Conservation (phyloP, 495 filamentous ascomycete species). For the Terfezia claveryi region DNA sequence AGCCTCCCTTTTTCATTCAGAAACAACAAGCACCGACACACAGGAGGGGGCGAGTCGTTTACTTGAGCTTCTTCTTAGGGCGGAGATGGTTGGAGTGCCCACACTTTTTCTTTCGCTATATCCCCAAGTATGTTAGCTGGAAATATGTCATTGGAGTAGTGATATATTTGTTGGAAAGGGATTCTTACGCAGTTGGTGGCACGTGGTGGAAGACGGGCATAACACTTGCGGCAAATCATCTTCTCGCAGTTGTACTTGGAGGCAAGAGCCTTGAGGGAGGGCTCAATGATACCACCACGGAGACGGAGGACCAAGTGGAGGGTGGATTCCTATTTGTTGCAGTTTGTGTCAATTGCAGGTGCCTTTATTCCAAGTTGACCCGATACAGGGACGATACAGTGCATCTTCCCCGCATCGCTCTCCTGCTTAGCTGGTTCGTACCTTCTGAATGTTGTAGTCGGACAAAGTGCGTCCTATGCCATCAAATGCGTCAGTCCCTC, state of each 20-base stretch:
- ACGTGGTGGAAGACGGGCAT: slow-evolving; percentile 91
- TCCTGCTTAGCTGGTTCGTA: slow-evolving; percentile 24
- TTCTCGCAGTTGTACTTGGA: slow-evolving; percentile 99
- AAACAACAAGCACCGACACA: no score
- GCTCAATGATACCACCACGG: slow-evolving; percentile 98
- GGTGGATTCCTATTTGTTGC: slow-evolving; percentile 63
- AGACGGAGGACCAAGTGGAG: slow-evolving; percentile 98
- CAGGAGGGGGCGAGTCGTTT: slow-evolving; percentile 27
- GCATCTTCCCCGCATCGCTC: background rate
- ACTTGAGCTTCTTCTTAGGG: slow-evolving; percentile 99
- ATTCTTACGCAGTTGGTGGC: slow-evolving; percentile 67
- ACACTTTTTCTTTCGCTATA: slow-evolving; percentile 82
- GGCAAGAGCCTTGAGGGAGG: slow-evolving; percentile 91
- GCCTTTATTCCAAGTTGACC: background rate
- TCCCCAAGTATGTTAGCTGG: background rate
- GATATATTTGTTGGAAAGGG: background rate
- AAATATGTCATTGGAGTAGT: background rate
- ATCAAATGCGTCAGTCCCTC: background rate
- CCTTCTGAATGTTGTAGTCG: slow-evolving; percentile 99
- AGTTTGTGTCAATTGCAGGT: slow-evolving; percentile 8
- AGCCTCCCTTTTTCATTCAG: no score
- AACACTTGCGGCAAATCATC: slow-evolving; percentile 99
- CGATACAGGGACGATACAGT: background rate
- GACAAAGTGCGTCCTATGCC: slow-evolving; percentile 55
- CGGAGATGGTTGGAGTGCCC: slow-evolving; percentile 98